phyloP scores from a whole-genome alignment of 2,329 filamentous ascomycete species.

The Aureobasidium mangrovei region DNA sequence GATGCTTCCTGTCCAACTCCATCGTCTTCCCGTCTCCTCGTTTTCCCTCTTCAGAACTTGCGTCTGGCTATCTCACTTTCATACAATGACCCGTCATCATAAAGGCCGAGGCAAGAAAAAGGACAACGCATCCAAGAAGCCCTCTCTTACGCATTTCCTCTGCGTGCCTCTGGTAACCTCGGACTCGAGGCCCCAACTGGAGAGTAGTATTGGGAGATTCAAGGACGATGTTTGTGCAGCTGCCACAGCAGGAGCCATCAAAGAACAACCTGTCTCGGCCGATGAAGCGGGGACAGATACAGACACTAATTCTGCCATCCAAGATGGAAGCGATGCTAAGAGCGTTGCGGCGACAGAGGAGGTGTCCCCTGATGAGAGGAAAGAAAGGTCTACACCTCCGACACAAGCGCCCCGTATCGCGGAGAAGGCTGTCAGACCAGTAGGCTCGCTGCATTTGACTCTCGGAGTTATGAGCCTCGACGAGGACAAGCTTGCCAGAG shows the following conservation, averaged over 20 bases:
- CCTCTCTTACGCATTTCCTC: constrained; percentile 62
- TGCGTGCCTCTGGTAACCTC: constrained; percentile 62
- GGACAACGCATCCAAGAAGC: constrained; percentile 26
- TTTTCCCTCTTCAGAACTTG: too few relatives aligned
- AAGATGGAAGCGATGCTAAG: constrained; percentile 9
- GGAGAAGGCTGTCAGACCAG: constrained; percentile 59
- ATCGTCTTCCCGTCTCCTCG: background rate
- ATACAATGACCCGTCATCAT: background rate
- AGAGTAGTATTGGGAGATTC: constrained; percentile 25
- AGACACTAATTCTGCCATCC: constrained; percentile 13
- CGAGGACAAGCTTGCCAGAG: constrained; percentile 42
- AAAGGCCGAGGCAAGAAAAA: constrained; percentile 16
- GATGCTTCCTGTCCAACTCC: background rate
- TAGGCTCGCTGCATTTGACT: constrained; percentile 77
- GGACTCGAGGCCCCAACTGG: constrained; percentile 54
- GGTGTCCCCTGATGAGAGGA: background rate
- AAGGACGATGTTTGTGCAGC: constrained; percentile 9
- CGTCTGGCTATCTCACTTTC: background rate
- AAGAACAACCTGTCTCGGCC: background rate
- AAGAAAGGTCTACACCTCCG: background rate
- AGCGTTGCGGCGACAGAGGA: background rate
- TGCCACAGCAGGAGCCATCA: background rate
- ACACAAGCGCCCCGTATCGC: constrained; percentile 43
- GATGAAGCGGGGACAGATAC: background rate
- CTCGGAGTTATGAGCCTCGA: constrained; percentile 75